Evolutionary conservation across 148 eudicot genomes (phyloP), one percentile per base, ranked within the genome.

Genomic region (Spergularia bocconei): DNA sequence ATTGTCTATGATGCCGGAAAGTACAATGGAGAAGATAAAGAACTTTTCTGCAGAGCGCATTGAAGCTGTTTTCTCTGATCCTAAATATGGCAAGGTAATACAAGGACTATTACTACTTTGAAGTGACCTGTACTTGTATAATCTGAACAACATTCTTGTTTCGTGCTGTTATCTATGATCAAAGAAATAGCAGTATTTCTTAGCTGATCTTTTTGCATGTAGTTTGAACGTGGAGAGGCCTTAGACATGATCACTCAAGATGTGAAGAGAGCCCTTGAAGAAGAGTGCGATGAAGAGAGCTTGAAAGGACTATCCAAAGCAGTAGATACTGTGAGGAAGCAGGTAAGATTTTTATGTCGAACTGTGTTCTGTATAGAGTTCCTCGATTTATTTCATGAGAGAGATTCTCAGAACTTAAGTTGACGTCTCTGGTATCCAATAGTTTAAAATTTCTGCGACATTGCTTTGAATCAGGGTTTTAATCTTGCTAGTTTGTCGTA

Each of bases 191-290:
- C 61, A 60, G 20, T 61, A 63, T 51, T 66, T 36, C 53, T 61
- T 41, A 39, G 50, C 10, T 67, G 29, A 60, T 47, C 13, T 79
- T 69, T 25, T 77, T 65, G 19, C 77, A 16, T 86, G 71, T 88
- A 96, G 99, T 96, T 96, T 85, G 97, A 91, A 76, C 93, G 99
- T 69, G 99, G 99, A 59, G 94, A 89, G 82, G 99, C 99, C 75
- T 88, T 96, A 77, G 99, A 96, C 59, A 87, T 69, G 44, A 96
- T 92, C 69, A 69, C 87, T 53, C 90, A 87, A 83, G 93, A 80
- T 78, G 94, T 91, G 53, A 96, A 81, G 80, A 86, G 58, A 74
- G 80, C 81, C 76, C 95, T 96, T 73, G 89, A 87, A 80, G 97
- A 89, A 80, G 99, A 92, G 64, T 80, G 95, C 83, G 94, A 92